These are phyloP conservation scores for Solidago caesia DNA, from an alignment of 129 eudicot genomes.

Conservation along the genomic window DNA sequence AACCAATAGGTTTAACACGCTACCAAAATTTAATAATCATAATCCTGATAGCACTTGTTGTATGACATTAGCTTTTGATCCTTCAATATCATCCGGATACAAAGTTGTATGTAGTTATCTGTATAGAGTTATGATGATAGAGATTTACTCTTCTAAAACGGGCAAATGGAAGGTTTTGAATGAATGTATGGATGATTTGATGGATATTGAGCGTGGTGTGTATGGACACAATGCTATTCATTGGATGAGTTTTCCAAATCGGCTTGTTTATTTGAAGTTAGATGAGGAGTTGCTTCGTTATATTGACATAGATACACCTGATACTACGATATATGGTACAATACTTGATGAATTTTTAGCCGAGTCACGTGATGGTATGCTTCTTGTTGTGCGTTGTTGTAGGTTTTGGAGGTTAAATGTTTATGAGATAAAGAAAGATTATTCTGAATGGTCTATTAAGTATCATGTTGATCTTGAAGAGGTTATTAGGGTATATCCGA, in stretches of 20 bases:
- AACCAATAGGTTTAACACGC: slow-evolving; percentile 20
- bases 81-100: slow-evolving; percentile 28
- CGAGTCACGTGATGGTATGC: slow-evolving; percentile 37
- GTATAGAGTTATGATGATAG: slow-evolving; percentile 22
- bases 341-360: slow-evolving; percentile 36
- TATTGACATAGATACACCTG: slow-evolving; percentile 31
- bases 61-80: slow-evolving; percentile 41
- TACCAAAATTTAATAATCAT: slow-evolving; percentile 28
- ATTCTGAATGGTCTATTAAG: slow-evolving; percentile 32
- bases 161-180: slow-evolving; percentile 25
- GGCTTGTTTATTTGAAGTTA: slow-evolving; percentile 31
- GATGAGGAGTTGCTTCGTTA: slow-evolving; percentile 17
- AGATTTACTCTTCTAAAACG: slow-evolving; percentile 32
- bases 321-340: slow-evolving; percentile 30
- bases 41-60: slow-evolving; percentile 26
- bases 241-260: slow-evolving; percentile 37
- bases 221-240: slow-evolving; percentile 37
- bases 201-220: slow-evolving; percentile 34
- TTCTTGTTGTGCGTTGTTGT: slow-evolving; percentile 34
- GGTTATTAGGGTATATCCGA: slow-evolving; percentile 36
- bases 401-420: slow-evolving; percentile 31
- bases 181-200: slow-evolving; percentile 34
- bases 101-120: slow-evolving; percentile 33
- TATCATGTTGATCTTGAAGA: slow-evolving; percentile 39
- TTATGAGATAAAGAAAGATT: slow-evolving; percentile 35